Evolutionary conservation across 176 grass and related monocot species (phyloP), one percentile per base, ranked within the genome.

Genomic region (Thalia dealbata): DNA sequence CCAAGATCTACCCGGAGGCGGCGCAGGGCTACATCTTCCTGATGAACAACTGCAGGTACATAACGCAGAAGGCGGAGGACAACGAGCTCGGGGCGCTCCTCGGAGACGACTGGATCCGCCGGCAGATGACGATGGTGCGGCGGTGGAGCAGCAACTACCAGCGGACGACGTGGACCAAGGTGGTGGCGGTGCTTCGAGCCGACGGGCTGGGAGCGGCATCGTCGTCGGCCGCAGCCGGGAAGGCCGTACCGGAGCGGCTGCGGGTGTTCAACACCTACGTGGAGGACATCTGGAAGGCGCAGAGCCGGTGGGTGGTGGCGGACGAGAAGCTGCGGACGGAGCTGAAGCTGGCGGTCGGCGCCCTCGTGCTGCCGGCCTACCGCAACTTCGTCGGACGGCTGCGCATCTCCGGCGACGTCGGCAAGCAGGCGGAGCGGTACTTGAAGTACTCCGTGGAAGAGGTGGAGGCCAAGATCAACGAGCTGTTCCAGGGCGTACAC

Each of bases 101-200:
- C 27, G 95, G 95, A 23, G 90, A 99, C 18, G 95, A 88, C 54
- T 99, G 95, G 95, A 92, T 87, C 78, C 89, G 91, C 66, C 95
- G 89, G 71, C 85, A 91, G 77, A 79, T 82, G 74, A 86, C 80
- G 61, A 84, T 86, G 30, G 90, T 93, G 22, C 88, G 95, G 60
- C 78, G 95, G 13, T 99, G 95, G 87, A 74, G 52, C 73, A 70
- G 83, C 72, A 90, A 91, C 41, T 99, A 99, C 70, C 95, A 88
- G 56, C 78, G 83, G 16, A 85, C 80, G 65, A 77, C 86, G 41
- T 99, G 95, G 95, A 86, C 81, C 50, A 99, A 99, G 74, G 86
- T 99, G 29, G 55, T 88, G 0, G 80, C 76, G 29, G 87, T 93
- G 55, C 76, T 99, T 29, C 89, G 90, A 11, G 88, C 73, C 2